These are phyloP conservation scores for Cardiospermum halicacabum DNA, from an alignment of 345 rosid genomes.

Conservation along the genomic window DNA sequence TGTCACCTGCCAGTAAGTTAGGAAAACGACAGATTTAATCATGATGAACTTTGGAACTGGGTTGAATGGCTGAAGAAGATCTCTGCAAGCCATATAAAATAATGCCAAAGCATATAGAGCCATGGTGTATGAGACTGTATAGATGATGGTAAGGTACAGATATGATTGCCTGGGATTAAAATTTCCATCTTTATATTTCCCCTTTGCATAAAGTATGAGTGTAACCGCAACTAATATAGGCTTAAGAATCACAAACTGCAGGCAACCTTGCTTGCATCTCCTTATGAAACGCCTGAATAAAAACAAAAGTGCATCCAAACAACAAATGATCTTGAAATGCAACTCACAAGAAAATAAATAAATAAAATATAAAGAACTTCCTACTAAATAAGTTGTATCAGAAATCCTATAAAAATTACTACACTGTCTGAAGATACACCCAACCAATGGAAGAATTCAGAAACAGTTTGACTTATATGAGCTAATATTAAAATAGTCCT, in stretches of 20 bases:
- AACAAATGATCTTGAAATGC: constrained; percentile 11
- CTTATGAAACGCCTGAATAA: constrained; percentile 81
- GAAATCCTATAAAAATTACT: not conserved
- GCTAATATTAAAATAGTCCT: constrained; percentile 3
- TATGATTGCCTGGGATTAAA: constrained; percentile 86
- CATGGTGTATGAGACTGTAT: constrained; percentile 82
- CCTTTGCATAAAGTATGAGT: constrained; percentile 84
- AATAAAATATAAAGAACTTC: not conserved
- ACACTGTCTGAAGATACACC: not conserved
- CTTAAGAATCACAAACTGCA: constrained; percentile 96
- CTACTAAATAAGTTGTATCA: not conserved
- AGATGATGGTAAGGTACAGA: constrained; percentile 87
- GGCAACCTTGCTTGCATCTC: constrained; percentile 97
- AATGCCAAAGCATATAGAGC: constrained; percentile 86
- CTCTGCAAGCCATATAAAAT: constrained; percentile 94
- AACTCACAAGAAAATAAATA: too few species aligned
- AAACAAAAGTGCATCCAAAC: constrained; percentile 8
- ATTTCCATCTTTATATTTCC: constrained; percentile 94
- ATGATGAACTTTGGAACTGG: constrained; percentile 97
- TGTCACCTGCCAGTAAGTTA: constrained; percentile 98
- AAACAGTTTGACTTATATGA: not conserved
- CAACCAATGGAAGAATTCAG: not conserved
- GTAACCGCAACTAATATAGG: constrained; percentile 88
- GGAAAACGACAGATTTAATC: constrained; percentile 91
- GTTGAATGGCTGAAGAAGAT: constrained; percentile 97